Percentiles rank a stretch among this genome's conserved stretches.
Evolutionary conservation across 140 eudicot species (phyloP).

Genomic region (Flaveria floridana): DNA sequence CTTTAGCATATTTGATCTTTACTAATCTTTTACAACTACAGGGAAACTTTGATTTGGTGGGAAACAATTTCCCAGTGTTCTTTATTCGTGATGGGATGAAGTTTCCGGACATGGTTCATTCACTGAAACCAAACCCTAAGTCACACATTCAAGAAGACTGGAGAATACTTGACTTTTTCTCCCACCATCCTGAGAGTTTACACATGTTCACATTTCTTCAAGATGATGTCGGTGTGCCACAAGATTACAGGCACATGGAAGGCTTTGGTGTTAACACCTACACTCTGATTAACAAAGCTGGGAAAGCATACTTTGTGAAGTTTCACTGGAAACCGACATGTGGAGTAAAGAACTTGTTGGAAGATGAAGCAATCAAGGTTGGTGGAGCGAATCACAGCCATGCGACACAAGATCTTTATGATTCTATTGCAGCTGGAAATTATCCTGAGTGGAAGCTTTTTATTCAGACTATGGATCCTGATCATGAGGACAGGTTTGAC

Average conservation of each 20-base stretch:
- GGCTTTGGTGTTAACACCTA: conserved; percentile 83
- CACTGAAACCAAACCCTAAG: conserved; percentile 86
- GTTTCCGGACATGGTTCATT: conserved; percentile 84
- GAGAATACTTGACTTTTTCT: conserved; percentile 82
- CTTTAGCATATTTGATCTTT: neutral
- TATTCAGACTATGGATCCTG: conserved; percentile 75
- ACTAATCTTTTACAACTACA: conserved; percentile 25
- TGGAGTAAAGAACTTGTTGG: conserved; percentile 68
- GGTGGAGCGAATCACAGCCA: conserved; percentile 92
- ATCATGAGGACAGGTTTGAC: conserved; percentile 62
- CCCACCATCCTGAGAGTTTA: conserved; percentile 83
- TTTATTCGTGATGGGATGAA: conserved; percentile 84
- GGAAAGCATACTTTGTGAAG: conserved; percentile 67
- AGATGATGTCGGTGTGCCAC: conserved; percentile 79
- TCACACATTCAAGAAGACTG: conserved; percentile 85
- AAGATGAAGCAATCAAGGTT: conserved; percentile 59
- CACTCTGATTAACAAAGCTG: conserved; percentile 72
- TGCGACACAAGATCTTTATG: conserved; percentile 83
- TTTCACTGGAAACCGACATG: conserved; percentile 94
- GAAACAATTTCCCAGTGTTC: conserved; percentile 89
- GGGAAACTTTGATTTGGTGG: conserved; percentile 89
- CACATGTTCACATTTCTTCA: conserved; percentile 71
- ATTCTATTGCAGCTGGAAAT: conserved; percentile 76
- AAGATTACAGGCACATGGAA: conserved; percentile 88
- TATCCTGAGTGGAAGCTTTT: conserved; percentile 90